Percentiles rank a stretch among this genome's conserved stretches.
Conservation (phyloP, 176 grass and related monocot genomes). For the Zoysia japonica region DNA sequence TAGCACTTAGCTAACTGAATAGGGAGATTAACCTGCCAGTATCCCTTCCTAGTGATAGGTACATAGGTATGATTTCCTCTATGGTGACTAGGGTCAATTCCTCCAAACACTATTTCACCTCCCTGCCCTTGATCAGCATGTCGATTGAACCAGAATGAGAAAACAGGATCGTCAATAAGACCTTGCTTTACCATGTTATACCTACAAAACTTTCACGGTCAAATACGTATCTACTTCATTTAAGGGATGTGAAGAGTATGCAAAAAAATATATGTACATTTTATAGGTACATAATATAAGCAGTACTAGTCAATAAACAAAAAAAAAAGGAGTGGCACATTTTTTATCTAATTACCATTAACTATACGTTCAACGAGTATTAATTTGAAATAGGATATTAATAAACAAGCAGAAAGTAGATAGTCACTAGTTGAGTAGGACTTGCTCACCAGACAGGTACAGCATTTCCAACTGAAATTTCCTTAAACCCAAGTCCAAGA, state of each 20-base stretch:
- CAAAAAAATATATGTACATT: background rate
- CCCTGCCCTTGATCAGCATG: slow-evolving; percentile 60
- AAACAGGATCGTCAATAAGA: slow-evolving; percentile 58
- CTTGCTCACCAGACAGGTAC: slow-evolving; percentile 70
- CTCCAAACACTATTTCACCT: slow-evolving; percentile 94
- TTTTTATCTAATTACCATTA: slow-evolving; percentile 6
- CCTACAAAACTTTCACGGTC: slow-evolving; percentile 30
- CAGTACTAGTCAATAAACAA: background rate
- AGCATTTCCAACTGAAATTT: slow-evolving; percentile 60
- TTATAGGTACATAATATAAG: background rate
- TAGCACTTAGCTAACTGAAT: slow-evolving; percentile 5
- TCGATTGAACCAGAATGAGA: slow-evolving; percentile 91
- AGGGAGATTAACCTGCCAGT: slow-evolving; percentile 64
- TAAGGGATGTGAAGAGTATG: slow-evolving; percentile 3
- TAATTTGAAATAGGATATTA: slow-evolving; percentile 11
- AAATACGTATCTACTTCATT: background rate
- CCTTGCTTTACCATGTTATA: slow-evolving; percentile 72
- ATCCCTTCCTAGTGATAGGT: slow-evolving; percentile 73
- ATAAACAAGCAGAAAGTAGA: background rate
- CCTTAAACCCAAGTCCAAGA: slow-evolving; percentile 86
- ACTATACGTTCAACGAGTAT: background rate
- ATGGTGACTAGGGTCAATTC: slow-evolving; percentile 71
- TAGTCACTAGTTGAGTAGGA: background rate
- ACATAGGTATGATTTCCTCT: slow-evolving; percentile 73
- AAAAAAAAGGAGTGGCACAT: background rate